Conservation (phyloP, 306 rosid species). For the Cucumis cinereus region DNA sequence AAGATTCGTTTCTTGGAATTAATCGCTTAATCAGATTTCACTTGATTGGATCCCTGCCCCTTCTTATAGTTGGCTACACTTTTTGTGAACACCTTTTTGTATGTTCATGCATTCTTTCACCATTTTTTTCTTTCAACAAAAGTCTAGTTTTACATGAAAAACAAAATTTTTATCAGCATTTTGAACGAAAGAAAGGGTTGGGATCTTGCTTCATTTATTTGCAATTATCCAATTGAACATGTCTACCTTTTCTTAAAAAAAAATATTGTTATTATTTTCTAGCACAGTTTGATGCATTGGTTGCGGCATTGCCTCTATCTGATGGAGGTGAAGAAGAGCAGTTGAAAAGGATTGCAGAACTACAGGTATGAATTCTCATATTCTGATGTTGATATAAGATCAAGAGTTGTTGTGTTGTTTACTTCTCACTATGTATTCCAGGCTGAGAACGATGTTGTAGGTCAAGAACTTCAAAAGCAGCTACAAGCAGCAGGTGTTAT, state of each 20-base stretch:
- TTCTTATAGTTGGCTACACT: too few species aligned
- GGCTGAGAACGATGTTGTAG: conserved; percentile 78
- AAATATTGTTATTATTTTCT: background rate
- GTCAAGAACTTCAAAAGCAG: conserved; percentile 85
- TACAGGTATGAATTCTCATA: conserved; percentile 40
- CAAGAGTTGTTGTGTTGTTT: background rate
- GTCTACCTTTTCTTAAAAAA: background rate
- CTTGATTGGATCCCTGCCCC: too few species aligned
- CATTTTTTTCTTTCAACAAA: too few species aligned
- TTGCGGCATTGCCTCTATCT: conserved; percentile 63
- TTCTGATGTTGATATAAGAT: background rate
- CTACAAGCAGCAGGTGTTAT: conserved; percentile 81
- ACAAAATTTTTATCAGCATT: background rate
- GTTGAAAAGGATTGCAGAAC: conserved; percentile 61
- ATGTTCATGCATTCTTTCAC: too few species aligned
- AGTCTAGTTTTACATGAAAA: too few species aligned
- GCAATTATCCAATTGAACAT: conserved; percentile 2
- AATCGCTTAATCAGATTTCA: too few species aligned
- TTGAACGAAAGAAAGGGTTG: background rate
- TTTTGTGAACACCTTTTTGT: too few species aligned
- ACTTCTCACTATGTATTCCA: conserved; percentile 7
- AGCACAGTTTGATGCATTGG: conserved; percentile 69
- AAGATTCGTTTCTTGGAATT: too few species aligned
- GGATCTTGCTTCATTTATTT: background rate
- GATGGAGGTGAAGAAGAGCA: conserved; percentile 78